Conservation (phyloP, 306 rosid genomes). For the Nissolia schottii region DNA sequence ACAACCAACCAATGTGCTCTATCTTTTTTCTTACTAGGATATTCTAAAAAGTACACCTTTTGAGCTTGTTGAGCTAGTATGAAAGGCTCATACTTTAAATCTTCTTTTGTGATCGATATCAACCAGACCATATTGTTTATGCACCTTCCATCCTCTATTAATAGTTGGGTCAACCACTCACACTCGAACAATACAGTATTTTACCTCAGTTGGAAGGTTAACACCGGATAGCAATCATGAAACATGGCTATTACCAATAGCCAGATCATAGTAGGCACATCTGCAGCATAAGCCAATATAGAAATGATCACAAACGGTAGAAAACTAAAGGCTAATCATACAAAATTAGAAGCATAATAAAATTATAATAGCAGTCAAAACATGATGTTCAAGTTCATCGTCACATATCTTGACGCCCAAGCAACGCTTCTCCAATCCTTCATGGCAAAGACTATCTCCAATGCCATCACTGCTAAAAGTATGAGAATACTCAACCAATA, state of each 20-base stretch:
- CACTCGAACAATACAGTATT: no score
- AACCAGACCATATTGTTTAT: no score
- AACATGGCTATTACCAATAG: not conserved
- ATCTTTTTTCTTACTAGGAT: no score
- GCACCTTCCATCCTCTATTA: no score
- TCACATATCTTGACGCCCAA: not conserved
- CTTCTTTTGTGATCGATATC: no score
- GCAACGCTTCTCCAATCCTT: not conserved
- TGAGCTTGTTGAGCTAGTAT: no score
- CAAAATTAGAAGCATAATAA: not conserved
- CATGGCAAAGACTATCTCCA: conserved; percentile 13
- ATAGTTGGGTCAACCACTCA: no score
- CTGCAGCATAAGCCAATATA: conserved; percentile 10
- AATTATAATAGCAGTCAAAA: conserved; percentile 27
- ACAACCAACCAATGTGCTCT: no score
- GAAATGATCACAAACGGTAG: not conserved
- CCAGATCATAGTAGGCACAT: conserved; percentile 31
- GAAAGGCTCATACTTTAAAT: no score
- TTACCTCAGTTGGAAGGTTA: conserved; percentile 36
- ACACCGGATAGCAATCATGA: conserved; percentile 33
- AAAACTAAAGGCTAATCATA: not conserved
- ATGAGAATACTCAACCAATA: not conserved
- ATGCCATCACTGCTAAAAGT: conserved; percentile 33
- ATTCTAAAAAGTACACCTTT: no score
- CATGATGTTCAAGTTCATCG: conserved; percentile 11